Evolutionary conservation across 345 rosid species (phyloP), one percentile per base, ranked within the genome.

Genomic region (Turnera subulata): DNA sequence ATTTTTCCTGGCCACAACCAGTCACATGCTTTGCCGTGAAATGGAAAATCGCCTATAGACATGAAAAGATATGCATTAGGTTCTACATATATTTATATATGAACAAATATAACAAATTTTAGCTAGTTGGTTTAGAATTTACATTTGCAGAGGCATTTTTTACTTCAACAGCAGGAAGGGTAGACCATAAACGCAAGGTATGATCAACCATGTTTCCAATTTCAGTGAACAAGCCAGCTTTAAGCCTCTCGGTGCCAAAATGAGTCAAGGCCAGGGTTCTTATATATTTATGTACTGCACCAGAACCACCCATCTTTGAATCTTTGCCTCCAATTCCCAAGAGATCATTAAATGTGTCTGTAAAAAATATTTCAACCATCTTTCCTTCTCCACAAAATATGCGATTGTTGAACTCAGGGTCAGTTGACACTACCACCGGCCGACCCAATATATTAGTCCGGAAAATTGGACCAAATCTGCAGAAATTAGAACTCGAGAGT

Each of bases 1-100:
- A 33, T 1, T 54, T 74, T 13, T 53, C 25, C 1, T 59, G 40
- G 15, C 70, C 79, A n/a, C 61, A 78, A 26, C 79, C 54, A 6
- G 67, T 37, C 1, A 71, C 47, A 6, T 55, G 32, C 23, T 58
- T 64, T 0, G 76, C 56, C 1, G 49, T 39, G 15, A 52, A 64
- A 11, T 62, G 65, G 40, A 72, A 72, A 17, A 62, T 20, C 76
- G 71, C 65, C 76, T 74, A 71, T 21, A 55, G 29, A 37, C 17
- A 14, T 16, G 35, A 6, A 35, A n/a, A n/a, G n/a, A n/a, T n/a
- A n/a, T n/a, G n/a, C n/a, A n/a, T n/a, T n/a, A n/a, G n/a, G n/a
- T n/a, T n/a, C n/a, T n/a, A n/a, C n/a, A n/a, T n/a, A n/a, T n/a
- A n/a, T n/a, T n/a, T n/a, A n/a, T n/a, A n/a, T n/a, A n/a, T n/a